A percentile compares a stretch with the other conserved stretches of the same genome.
Evolutionary conservation across 495 filamentous ascomycete genomes (phyloP).

Genomic region (Hypoxylon subgilvum): DNA sequence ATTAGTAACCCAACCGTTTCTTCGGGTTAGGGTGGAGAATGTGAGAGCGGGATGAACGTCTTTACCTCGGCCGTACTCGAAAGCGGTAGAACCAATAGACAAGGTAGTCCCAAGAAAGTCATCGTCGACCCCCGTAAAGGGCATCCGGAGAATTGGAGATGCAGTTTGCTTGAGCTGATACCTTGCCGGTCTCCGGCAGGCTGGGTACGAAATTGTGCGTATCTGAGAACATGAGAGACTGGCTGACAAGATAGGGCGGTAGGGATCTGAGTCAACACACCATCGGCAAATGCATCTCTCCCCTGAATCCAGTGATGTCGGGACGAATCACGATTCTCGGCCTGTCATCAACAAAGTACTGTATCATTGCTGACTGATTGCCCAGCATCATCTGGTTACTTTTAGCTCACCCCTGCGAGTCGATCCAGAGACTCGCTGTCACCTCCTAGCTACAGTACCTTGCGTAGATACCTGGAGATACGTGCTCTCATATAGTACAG

Average conservation of each 20-base stretch:
- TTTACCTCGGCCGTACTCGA: slow-evolving; percentile 36
- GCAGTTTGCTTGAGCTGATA: background rate
- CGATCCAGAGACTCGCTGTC: slow-evolving; percentile 9
- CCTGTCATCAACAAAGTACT: background rate
- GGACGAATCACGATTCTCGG: slow-evolving; percentile 21
- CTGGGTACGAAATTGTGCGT: slow-evolving; percentile 22
- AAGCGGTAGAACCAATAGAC: slow-evolving; percentile 20
- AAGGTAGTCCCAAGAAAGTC: background rate
- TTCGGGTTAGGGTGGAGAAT: slow-evolving; percentile 33
- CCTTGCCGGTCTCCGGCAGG: slow-evolving; percentile 22
- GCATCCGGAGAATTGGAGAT: background rate
- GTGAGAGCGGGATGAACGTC: slow-evolving; percentile 31
- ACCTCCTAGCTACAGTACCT: background rate
- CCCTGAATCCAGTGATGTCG: slow-evolving; percentile 23
- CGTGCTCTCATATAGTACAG: too few relatives aligned
- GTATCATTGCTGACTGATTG: slow-evolving; percentile 19
- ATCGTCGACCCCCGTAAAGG: background rate
- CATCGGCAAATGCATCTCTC: slow-evolving; percentile 38
- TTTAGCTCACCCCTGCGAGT: slow-evolving; percentile 11
- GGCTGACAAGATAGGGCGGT: slow-evolving; percentile 31
- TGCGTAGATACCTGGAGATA: too few relatives aligned
- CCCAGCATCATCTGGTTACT: slow-evolving; percentile 9
- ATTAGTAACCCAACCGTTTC: slow-evolving; percentile 28
- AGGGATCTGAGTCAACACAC: slow-evolving; percentile 40
- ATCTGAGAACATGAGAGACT: slow-evolving; percentile 12